Evolutionary conservation across 352 stramenopile species (phyloP).

Genomic region (Phytophthora vignae): DNA sequence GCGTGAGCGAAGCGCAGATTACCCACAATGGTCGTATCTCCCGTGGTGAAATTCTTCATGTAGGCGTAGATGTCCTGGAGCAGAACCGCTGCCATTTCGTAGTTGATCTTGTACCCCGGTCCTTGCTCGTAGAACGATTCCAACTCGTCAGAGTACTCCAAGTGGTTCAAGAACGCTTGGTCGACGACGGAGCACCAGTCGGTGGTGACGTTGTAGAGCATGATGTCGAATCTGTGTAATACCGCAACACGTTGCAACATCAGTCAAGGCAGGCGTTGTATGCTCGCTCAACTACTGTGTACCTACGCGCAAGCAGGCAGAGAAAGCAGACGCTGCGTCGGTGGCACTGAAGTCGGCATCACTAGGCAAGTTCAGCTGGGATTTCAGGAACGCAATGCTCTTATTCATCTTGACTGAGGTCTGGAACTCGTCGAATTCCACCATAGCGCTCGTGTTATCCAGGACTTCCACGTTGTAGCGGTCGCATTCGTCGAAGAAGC

Average conservation of each 20-base stretch:
- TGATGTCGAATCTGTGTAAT: slow-evolving; percentile 61
- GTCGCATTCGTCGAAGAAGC: slow-evolving; percentile 76
- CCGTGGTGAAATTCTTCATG: slow-evolving; percentile 60
- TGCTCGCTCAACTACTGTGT: no score
- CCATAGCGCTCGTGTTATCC: slow-evolving; percentile 54
- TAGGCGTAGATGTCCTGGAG: slow-evolving; percentile 62
- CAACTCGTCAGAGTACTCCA: slow-evolving; percentile 77
- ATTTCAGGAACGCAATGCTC: slow-evolving; percentile 42
- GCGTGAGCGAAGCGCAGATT: slow-evolving; percentile 79
- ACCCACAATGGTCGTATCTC: slow-evolving; percentile 42
- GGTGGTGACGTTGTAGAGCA: slow-evolving; percentile 53
- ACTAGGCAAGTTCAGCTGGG: slow-evolving; percentile 49
- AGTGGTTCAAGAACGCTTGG: slow-evolving; percentile 41
- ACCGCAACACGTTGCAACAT: neutral
- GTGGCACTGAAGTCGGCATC: slow-evolving; percentile 35
- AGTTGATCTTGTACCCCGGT: slow-evolving; percentile 71
- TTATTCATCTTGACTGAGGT: slow-evolving; percentile 45
- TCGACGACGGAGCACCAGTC: slow-evolving; percentile 76
- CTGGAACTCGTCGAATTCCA: slow-evolving; percentile 45
- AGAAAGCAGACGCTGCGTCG: slow-evolving; percentile 60
- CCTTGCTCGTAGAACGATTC: slow-evolving; percentile 77
- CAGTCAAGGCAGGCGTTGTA: neutral
- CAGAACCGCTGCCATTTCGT: slow-evolving; percentile 76
- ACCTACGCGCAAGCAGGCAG: slow-evolving; percentile 70
- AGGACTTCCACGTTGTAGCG: slow-evolving; percentile 60